Evolutionary conservation across 805 yeast genomes (phyloP), one percentile per base, ranked within the genome.

Genomic region (Candida oleophila): DNA sequence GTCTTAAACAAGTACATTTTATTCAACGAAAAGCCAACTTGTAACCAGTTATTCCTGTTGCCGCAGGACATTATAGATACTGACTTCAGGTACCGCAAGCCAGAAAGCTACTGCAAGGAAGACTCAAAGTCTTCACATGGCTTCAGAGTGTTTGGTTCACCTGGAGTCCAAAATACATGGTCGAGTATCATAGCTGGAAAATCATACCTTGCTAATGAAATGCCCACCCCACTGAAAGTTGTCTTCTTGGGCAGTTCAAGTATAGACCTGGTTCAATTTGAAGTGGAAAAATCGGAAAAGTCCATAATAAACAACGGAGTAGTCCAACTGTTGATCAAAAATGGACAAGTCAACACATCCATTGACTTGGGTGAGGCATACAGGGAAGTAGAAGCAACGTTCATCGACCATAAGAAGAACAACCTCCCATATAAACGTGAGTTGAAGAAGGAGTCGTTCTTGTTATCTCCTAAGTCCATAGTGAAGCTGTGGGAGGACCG

Each of bases 1-100:
- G 53, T 55, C 14, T 54, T 80, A 19, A 67, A 76, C 46, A 56
- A 55, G 30, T 62, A 58, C 40, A 50, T 72, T 5, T 48, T 36
- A 16, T 36, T 5, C 39, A 20, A 36, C 5, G 39, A 8, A 40
- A n/a, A 11, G 16, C 47, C 57, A 5, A 47, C 48, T 4, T 62
- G 66, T 50, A 19, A 46, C n/a, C 32, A 44, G 3, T 34, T 63
- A 25, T 62, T 63, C 40, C 53, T 55, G 38, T 38, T 61, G 25
- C 48, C 54, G 2, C 43, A 45, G 4, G 46, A 49, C 12, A 42
- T 45, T 18, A 46, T 52, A 15, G 22, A 38, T 1, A 45, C 46
- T 9, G 45, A 41, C 22, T 45, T 55, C 3, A 41, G 33, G 3
- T 21, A 51, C 3, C 37, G 43, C 15, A 19, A 44, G 1, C 47